Evolutionary conservation across 768 basidiomycete genomes (phyloP).

Genomic region (Amanita muscaria): DNA sequence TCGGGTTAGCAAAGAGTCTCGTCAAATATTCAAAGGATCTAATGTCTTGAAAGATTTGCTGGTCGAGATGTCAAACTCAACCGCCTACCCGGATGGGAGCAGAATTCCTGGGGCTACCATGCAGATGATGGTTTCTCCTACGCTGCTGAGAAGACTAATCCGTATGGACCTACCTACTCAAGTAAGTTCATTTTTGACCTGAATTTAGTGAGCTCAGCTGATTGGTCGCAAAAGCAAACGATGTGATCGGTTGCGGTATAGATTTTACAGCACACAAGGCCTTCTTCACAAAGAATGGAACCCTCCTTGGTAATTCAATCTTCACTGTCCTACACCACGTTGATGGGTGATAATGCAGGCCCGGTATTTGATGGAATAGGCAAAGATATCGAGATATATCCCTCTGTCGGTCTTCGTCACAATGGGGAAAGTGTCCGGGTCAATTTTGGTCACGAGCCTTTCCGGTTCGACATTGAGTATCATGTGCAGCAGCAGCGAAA

Average conservation of each 20-base stretch:
- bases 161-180: slow-evolving; percentile 75
- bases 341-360: slow-evolving; percentile 30
- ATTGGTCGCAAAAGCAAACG: slow-evolving; percentile 47
- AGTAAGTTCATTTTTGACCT: slow-evolving; percentile 43
- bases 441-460: slow-evolving; percentile 84
- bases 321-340: neutral
- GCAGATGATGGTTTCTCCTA: slow-evolving; percentile 83
- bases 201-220: neutral
- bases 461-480: slow-evolving; percentile 86
- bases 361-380: slow-evolving; percentile 67
- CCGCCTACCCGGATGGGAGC: slow-evolving; percentile 82
- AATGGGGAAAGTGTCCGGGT: slow-evolving; percentile 67
- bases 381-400: slow-evolving; percentile 60
- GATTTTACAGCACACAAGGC: slow-evolving; percentile 75
- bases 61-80: slow-evolving; percentile 54
- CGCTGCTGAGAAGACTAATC: slow-evolving; percentile 56
- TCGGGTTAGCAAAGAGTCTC: slow-evolving; percentile 48
- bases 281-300: slow-evolving; percentile 89
- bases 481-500: slow-evolving; percentile 69
- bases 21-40: slow-evolving; percentile 8
- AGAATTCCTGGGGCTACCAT: slow-evolving; percentile 85
- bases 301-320: slow-evolving; percentile 44
- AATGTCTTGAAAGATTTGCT: slow-evolving; percentile 44
- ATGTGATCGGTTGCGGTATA: slow-evolving; percentile 87
- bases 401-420: slow-evolving; percentile 84